A percentile compares a stretch with the other conserved stretches of the same genome.
These are phyloP conservation scores for Nematocida displodere DNA, from an alignment of 371 early-diverging fungal genomes.

Conservation along the genomic window DNA sequence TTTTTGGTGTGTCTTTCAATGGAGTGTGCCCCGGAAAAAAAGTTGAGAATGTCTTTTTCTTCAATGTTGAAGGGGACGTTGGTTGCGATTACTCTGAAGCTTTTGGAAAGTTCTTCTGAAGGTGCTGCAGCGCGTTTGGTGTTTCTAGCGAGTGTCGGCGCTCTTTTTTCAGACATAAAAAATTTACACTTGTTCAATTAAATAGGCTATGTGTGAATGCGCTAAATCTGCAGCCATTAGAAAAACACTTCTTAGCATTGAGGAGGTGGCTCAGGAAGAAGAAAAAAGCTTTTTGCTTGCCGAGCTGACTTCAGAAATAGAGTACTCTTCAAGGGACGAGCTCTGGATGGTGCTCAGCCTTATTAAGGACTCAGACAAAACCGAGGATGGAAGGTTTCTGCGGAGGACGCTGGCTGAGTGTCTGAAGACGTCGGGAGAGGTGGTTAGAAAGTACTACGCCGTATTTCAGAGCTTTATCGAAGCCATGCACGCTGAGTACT, in stretches of 20 bases:
- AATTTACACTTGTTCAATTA: slow-evolving; percentile 2
- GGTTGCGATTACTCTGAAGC: slow-evolving; percentile 37
- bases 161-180: slow-evolving; percentile 16
- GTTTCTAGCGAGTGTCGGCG: background rate
- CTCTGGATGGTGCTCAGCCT: background rate
- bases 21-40: slow-evolving; percentile 28
- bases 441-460: background rate
- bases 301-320: background rate
- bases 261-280: background rate
- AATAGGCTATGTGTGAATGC: background rate
- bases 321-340: slow-evolving; percentile 18
- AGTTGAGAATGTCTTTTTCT: slow-evolving; percentile 29
- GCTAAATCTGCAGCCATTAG: background rate
- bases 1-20: slow-evolving; percentile 43
- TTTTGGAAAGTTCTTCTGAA: background rate
- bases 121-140: too few species aligned
- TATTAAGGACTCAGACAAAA: background rate
- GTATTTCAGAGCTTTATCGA: background rate
- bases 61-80: slow-evolving; percentile 43
- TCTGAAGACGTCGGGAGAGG: background rate
- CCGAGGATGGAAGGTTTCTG: background rate
- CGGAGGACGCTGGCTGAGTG: background rate
- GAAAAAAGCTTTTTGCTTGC: background rate
- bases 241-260: background rate
- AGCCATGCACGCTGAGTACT: background rate